Evolutionary conservation across 2,329 filamentous ascomycete species (phyloP).

Genomic region (Ilyonectria sp.): DNA sequence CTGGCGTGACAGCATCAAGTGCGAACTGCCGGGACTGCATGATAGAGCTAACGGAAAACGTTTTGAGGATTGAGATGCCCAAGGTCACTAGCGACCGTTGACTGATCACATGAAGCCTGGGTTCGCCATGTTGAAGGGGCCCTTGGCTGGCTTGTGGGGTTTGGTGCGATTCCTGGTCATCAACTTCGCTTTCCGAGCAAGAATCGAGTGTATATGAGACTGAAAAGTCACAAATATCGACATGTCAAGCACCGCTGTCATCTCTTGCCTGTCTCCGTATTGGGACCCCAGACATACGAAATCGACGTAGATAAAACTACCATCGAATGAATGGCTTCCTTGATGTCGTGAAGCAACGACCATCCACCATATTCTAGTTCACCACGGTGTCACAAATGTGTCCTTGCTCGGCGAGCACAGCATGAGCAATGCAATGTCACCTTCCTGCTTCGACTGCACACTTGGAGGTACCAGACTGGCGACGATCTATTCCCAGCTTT

Average conservation of each 20-base stretch:
- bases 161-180: background rate
- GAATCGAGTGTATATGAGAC: too few species aligned
- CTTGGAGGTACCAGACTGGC: background rate
- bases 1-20: background rate
- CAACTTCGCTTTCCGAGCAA: background rate
- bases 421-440: slow-evolving; percentile 30
- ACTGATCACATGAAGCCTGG: background rate
- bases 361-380: background rate
- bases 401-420: slow-evolving; percentile 30
- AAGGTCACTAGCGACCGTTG: background rate
- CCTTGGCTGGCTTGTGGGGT: background rate
- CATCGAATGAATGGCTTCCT: background rate
- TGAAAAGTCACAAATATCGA: too few species aligned
- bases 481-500: background rate
- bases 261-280: background rate
- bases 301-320: background rate
- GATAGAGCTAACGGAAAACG: background rate
- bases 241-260: background rate
- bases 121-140: background rate
- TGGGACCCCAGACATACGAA: background rate
- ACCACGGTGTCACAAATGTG: slow-evolving; percentile 24
- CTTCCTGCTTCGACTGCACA: slow-evolving; percentile 13
- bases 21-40: background rate
- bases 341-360: background rate
- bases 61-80: background rate